phyloP scores from a whole-genome alignment of 495 filamentous ascomycete genomes.

The Melanomma pulvis-pyrius region DNA sequence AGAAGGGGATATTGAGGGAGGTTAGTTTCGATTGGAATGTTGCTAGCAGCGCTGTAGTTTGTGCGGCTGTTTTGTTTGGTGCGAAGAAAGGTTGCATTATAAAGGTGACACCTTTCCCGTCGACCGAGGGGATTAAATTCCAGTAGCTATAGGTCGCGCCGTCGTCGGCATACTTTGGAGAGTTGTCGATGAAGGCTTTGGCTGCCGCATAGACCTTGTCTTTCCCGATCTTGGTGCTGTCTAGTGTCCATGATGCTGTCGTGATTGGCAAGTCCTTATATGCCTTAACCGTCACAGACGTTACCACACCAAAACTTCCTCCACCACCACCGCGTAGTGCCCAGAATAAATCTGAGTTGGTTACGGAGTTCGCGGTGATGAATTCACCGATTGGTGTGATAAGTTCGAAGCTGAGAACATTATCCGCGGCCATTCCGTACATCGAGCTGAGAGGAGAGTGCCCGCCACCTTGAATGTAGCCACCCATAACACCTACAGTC shows the following conservation, averaged over 20 bases:
- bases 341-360: conserved; percentile 32
- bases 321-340: conserved; percentile 34
- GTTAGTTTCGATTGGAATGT: conserved; percentile 18
- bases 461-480: conserved; percentile 32
- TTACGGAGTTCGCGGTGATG: conserved; percentile 20
- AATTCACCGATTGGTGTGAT: conserved; percentile 27
- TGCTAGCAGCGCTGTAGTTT: conserved; percentile 7
- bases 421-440: conserved; percentile 35
- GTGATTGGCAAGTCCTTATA: conserved; percentile 27
- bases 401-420: conserved; percentile 29
- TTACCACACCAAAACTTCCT: conserved; percentile 31
- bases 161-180: conserved; percentile 10
- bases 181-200: conserved; percentile 20
- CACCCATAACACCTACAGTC: conserved; percentile 38
- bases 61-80: conserved; percentile 21
- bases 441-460: conserved; percentile 35
- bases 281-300: conserved; percentile 31
- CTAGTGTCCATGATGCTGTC: conserved; percentile 18
- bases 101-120: conserved; percentile 16
- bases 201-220: conserved; percentile 26
- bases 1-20: conserved; percentile 26
- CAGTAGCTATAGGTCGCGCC: conserved; percentile 27
- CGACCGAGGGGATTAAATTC: conserved; percentile 14
- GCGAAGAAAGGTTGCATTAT: conserved; percentile 30
- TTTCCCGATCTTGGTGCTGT: conserved; percentile 18